Base-by-base conservation (phyloP, 176 grass and related monocot species). In the Eremochloa ophiuroides region DNA sequence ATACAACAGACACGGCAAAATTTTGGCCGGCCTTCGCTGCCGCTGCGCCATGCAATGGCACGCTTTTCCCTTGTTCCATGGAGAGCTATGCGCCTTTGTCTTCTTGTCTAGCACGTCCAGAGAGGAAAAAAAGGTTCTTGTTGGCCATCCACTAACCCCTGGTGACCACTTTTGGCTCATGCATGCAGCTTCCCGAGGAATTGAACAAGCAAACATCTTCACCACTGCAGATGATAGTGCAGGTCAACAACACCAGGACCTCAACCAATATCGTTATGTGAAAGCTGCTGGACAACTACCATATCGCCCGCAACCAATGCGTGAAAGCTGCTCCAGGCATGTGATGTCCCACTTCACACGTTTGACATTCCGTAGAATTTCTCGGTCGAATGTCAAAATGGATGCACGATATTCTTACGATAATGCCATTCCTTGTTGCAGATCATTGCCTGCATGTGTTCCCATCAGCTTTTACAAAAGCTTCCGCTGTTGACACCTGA, bases 221-320 rank as follows among this genome's bases (percentile, higher is more conserved):
- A 16, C 61, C 10, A 20, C 1, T 27, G 35, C 34, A 28, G n/a
- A 76, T 0, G 53, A 75, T 59, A n/a, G 0, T 59, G 73, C 34
- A 60, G 13, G 56, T 75, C 53, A 40, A 26, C 33, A 35, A 5
- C 34, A 35, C 34, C 34, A 35, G 4, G 34, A n/a, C n/a, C n/a
- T n/a, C n/a, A 35, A 35, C 34, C 34, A 35, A 35, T 5, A 35
- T 35, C 46, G 17, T 1, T 27, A 35, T 5, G 23, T 27, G 74
- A 66, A 30, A 79, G 81, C 68, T 66, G 69, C 46, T 30, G 7
- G 59, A 4, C 86, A 84, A 35, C 86, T 4, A 68, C 75, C 28
- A 47, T 74, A 74, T 74, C 40, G 0, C 69, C 66, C 8, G 58
- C 66, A 72, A 55, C 80, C 40, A 41, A 71, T 30, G 17, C 47